Evolutionary conservation across 2,329 filamentous ascomycete genomes (phyloP).

Genomic region (Penicillium sclerotiorum): DNA sequence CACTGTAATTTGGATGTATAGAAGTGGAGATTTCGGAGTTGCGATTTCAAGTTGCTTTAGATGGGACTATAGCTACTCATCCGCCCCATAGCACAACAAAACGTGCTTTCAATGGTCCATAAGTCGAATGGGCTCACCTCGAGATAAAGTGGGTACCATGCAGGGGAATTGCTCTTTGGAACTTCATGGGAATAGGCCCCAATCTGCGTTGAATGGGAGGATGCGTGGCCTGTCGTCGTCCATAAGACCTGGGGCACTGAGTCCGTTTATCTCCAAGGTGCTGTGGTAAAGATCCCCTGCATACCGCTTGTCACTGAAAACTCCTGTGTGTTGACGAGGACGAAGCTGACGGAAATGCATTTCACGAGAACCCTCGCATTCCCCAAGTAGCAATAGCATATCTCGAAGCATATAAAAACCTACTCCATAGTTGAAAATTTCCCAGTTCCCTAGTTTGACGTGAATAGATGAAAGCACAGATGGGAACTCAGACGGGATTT

Average conservation of each 20-base stretch:
- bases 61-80: no score
- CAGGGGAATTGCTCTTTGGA: slow-evolving; percentile 9
- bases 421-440: background rate
- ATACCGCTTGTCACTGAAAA: background rate
- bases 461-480: background rate
- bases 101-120: no score
- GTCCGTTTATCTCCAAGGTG: background rate
- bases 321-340: background rate
- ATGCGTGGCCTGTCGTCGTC: background rate
- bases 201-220: background rate
- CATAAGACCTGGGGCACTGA: background rate
- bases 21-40: no score
- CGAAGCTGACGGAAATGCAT: background rate
- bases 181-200: background rate
- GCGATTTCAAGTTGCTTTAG: no score
- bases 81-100: no score
- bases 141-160: no score
- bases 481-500: background rate
- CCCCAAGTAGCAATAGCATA: background rate
- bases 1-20: no score
- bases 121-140: no score
- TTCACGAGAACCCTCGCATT: background rate
- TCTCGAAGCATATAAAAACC: background rate
- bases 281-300: background rate
- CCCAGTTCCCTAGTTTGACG: background rate